Percentiles rank a stretch among this genome's conserved stretches.
These are phyloP conservation scores for Didymella arachidicola DNA, from an alignment of 2,329 filamentous ascomycete genomes.

Conservation along the genomic window DNA sequence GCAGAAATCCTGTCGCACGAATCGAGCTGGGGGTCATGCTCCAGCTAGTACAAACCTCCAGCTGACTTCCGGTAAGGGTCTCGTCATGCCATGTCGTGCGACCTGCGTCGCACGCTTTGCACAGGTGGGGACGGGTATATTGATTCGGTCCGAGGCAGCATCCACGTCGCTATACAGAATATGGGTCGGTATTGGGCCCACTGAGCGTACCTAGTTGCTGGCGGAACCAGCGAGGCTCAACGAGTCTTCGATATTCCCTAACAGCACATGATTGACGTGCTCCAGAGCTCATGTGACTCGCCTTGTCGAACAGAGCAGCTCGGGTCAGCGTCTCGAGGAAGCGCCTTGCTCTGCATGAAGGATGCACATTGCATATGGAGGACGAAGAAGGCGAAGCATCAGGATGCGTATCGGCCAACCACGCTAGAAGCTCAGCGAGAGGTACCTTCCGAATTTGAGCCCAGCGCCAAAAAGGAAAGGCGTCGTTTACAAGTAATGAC, in stretches of 20 bases:
- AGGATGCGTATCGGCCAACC: conserved; percentile 3
- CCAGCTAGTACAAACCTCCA: conserved; percentile 11
- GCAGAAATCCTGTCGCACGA: conserved; percentile 4
- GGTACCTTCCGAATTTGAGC: not conserved
- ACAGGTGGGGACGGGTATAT: conserved; percentile 21
- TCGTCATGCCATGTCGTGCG: conserved; percentile 21
- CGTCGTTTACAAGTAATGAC: not conserved
- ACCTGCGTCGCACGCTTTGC: conserved; percentile 14
- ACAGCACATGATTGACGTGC: not conserved
- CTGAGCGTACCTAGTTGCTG: not conserved
- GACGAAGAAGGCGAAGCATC: conserved; percentile 20
- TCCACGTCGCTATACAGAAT: not conserved
- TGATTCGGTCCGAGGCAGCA: conserved; percentile 19
- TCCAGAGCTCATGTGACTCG: not conserved
- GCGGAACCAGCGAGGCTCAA: not conserved
- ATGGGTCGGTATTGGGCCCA: not conserved
- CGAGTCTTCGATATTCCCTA: no score
- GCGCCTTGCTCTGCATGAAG: conserved; percentile 5
- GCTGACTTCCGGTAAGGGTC: conserved; percentile 12
- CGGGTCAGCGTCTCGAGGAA: conserved; percentile 1
- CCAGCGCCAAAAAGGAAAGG: not conserved
- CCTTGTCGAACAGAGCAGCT: not conserved
- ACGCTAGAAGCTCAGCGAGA: conserved; percentile 14
- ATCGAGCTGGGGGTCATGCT: conserved; percentile 11
- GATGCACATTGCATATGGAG: conserved; percentile 9